These are phyloP conservation scores for Crithidia fasciculata DNA, from an alignment of 208 protist genomes.

Conservation along the genomic window DNA sequence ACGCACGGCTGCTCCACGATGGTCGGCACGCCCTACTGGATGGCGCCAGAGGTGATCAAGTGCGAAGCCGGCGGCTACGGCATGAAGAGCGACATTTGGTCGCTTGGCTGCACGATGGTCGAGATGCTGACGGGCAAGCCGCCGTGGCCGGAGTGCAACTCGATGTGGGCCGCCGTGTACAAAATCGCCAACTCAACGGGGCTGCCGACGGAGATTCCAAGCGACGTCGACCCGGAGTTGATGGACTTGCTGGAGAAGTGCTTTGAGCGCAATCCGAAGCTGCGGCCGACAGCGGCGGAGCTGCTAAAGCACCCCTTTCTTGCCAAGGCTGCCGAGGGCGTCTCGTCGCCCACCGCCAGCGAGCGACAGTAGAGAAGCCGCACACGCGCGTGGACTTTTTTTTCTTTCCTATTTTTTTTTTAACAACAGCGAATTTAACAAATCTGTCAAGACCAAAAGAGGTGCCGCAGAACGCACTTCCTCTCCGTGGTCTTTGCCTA, in stretches of 20 bases:
- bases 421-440: no score
- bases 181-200: conserved; percentile 89
- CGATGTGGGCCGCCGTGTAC: conserved; percentile 87
- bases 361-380: no score
- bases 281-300: conserved; percentile 65
- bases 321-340: conserved; percentile 27
- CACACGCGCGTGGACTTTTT: no score
- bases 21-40: conserved; percentile 93
- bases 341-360: neutral
- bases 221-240: conserved; percentile 72
- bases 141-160: conserved; percentile 92
- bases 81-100: conserved; percentile 94
- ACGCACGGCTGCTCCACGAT: conserved; percentile 82
- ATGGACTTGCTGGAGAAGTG: conserved; percentile 79
- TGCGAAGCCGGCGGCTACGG: conserved; percentile 90
- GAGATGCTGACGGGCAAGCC: conserved; percentile 93
- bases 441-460: no score
- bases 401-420: neutral
- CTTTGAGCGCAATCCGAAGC: conserved; percentile 83
- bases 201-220: conserved; percentile 83
- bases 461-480: no score
- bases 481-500: no score
- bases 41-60: conserved; percentile 93
- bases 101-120: conserved; percentile 93
- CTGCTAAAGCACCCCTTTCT: conserved; percentile 82